Evolutionary conservation across 2,329 filamentous ascomycete genomes (phyloP).

Genomic region (Lecanosticta acicola): DNA sequence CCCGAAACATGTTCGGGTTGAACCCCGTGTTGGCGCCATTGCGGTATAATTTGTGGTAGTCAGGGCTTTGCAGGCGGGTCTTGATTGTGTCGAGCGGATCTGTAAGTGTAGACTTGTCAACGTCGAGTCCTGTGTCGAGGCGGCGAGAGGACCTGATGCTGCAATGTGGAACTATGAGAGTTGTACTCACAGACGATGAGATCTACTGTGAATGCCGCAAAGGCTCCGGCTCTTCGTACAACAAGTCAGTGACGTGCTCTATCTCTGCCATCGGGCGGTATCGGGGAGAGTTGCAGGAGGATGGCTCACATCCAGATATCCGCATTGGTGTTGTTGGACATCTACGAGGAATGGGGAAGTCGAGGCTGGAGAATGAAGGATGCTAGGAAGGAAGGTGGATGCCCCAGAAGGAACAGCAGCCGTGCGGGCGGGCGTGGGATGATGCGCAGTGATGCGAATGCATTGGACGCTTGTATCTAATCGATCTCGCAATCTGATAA

Average conservation of each 20-base stretch:
- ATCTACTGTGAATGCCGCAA: conserved; percentile 56
- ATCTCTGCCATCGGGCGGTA: not conserved
- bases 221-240: conserved; percentile 6
- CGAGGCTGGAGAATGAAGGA: too few relatives aligned
- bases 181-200: conserved; percentile 58
- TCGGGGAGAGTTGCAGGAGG: not conserved
- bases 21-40: conserved; percentile 51
- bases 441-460: too few relatives aligned
- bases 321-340: conserved; percentile 9
- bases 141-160: not conserved
- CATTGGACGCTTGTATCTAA: too few relatives aligned
- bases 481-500: too few relatives aligned
- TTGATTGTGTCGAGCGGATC: conserved; percentile 84
- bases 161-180: too few relatives aligned
- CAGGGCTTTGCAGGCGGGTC: conserved; percentile 73
- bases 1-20: conserved; percentile 57
- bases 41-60: conserved; percentile 64
- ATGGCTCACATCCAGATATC: conserved; percentile 10
- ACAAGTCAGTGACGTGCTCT: not conserved
- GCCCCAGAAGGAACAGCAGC: too few relatives aligned
- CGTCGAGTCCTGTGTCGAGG: not conserved
- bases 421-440: too few relatives aligned
- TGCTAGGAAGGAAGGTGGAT: too few relatives aligned
- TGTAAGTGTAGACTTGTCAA: not conserved
- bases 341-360: too few relatives aligned